phyloP scores from a whole-genome alignment of 2,329 filamentous ascomycete species.

The Monosporascus sp. region DNA sequence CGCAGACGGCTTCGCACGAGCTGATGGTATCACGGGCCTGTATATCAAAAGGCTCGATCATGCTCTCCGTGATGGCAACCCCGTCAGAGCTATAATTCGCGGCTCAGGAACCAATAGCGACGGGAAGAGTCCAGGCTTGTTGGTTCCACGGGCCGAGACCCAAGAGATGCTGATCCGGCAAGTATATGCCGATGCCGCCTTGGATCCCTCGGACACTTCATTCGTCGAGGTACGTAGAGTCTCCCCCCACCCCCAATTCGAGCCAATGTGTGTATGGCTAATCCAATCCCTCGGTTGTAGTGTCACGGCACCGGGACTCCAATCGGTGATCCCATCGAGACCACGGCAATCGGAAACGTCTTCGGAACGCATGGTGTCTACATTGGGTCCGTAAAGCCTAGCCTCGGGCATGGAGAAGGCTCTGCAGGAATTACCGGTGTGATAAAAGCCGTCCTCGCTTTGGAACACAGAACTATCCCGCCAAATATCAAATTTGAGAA shows the following conservation, averaged over 20 bases:
- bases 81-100: conserved; percentile 22
- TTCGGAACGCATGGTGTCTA: conserved; percentile 15
- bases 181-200: conserved; percentile 19
- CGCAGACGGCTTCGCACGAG: conserved; percentile 41
- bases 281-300: conserved; percentile 1
- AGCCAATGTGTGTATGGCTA: neutral
- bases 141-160: conserved; percentile 28
- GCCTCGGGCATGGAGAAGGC: conserved; percentile 22
- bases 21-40: conserved; percentile 36
- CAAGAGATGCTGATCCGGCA: conserved; percentile 25
- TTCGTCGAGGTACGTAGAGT: conserved; percentile 19
- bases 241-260: neutral
- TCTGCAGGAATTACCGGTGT: conserved; percentile 22
- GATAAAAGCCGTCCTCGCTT: conserved; percentile 24
- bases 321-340: conserved; percentile 30
- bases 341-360: conserved; percentile 21
- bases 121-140: conserved; percentile 34
- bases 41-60: conserved; percentile 37
- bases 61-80: conserved; percentile 26
- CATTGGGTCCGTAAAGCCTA: conserved; percentile 19
- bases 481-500: conserved; percentile 21
- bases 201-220: conserved; percentile 13
- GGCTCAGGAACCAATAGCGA: conserved; percentile 32
- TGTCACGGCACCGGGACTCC: conserved; percentile 33
- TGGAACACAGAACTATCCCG: conserved; percentile 23